Conservation (phyloP, 768 basidiomycete genomes). For the Russula sp. region DNA sequence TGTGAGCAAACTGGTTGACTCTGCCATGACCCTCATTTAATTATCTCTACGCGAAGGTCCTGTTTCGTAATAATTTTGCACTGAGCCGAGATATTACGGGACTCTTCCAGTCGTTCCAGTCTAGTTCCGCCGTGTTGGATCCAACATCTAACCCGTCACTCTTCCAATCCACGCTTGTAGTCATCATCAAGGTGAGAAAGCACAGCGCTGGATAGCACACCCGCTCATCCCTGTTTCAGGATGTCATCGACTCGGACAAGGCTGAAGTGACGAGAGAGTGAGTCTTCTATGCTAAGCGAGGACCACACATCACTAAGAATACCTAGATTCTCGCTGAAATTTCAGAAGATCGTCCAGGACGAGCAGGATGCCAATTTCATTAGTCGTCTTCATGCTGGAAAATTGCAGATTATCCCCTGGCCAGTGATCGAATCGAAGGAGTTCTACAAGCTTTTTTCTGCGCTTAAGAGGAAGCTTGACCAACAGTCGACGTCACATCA, state of each 20-base stretch:
- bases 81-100: slow-evolving; percentile 52
- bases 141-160: slow-evolving; percentile 51
- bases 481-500: slow-evolving; percentile 43
- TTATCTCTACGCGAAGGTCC: slow-evolving; percentile 34
- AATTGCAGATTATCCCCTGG: slow-evolving; percentile 55
- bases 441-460: slow-evolving; percentile 48
- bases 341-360: slow-evolving; percentile 53
- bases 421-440: slow-evolving; percentile 56
- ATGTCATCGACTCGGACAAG: slow-evolving; percentile 57
- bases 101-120: slow-evolving; percentile 56
- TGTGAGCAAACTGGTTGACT: slow-evolving; percentile 25
- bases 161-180: slow-evolving; percentile 53
- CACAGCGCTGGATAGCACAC: too few species aligned
- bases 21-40: not conserved
- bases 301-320: not conserved
- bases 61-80: slow-evolving; percentile 62
- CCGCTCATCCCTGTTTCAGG: slow-evolving; percentile 30
- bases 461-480: slow-evolving; percentile 41
- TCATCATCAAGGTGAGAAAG: slow-evolving; percentile 52
- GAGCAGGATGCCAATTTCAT: slow-evolving; percentile 61
- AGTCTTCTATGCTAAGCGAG: slow-evolving; percentile 18
- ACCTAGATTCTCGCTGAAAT: slow-evolving; percentile 47
- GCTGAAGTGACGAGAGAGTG: slow-evolving; percentile 52
- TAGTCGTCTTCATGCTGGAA: slow-evolving; percentile 48
- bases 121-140: slow-evolving; percentile 49